Conservation (phyloP, 345 rosid genomes). For the Schrenkiella parvula region DNA sequence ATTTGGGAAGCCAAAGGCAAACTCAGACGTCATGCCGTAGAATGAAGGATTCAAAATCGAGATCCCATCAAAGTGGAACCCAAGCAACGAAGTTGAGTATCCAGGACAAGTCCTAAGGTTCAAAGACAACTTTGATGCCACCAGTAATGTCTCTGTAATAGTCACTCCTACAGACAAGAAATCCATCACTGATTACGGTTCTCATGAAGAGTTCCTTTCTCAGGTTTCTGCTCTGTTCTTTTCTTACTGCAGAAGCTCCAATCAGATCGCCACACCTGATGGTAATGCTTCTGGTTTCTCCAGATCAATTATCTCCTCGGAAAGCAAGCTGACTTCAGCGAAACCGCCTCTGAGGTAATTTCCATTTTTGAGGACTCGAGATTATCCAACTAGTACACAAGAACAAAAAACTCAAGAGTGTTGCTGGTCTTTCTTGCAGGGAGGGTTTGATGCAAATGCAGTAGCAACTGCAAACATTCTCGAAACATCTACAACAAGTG, state of each 20-base stretch:
- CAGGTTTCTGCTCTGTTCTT: constrained; percentile 36
- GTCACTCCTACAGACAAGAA: constrained; percentile 83
- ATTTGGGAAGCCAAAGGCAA: constrained; percentile 82
- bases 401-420: not conserved
- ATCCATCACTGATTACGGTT: constrained; percentile 73
- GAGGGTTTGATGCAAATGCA: constrained; percentile 64
- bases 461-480: constrained; percentile 89
- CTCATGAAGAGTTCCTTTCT: constrained; percentile 73
- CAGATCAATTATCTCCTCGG: constrained; percentile 86
- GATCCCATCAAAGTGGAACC: constrained; percentile 93
- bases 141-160: constrained; percentile 54
- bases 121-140: constrained; percentile 86
- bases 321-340: constrained; percentile 68
- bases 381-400: not conserved
- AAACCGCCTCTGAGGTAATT: constrained; percentile 72
- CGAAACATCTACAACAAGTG: constrained; percentile 41
- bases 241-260: not conserved
- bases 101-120: constrained; percentile 87
- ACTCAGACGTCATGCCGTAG: constrained; percentile 71
- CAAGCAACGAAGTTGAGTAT: constrained; percentile 85
- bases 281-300: constrained; percentile 12
- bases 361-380: not conserved
- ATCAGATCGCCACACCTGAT: not conserved
- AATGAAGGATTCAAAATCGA: constrained; percentile 71
- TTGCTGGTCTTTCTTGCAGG: constrained; percentile 36